Base-by-base conservation (phyloP, 306 rosid species). In the Quercus agrifolia region DNA sequence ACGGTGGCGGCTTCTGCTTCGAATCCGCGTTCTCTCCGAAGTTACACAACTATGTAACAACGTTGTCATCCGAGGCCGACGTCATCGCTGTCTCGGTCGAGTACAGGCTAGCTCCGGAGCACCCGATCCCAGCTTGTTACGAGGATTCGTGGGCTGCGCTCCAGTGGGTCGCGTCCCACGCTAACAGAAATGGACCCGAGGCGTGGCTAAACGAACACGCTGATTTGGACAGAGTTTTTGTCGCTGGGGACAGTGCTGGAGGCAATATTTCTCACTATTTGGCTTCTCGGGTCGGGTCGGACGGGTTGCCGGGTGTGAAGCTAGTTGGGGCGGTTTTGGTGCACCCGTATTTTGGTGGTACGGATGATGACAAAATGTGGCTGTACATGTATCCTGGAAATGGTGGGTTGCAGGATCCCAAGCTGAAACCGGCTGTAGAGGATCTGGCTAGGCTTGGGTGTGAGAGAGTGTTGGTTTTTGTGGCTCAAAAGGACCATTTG, bases 1-100 rank as follows among this genome's bases (percentile, higher is more conserved):
- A 84, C 38, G 90, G 90, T 1, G 90, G 46, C 12, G 88, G 74
- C 0, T 87, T 87, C 78, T 82, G 85, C 56, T 33, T 82, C 19
- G 64, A 21, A 12, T 84, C 90, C 4, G 83, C 90, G 15, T 87
- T 85, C 61, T n/a, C 14, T 41, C 23, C 68, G 0, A 13, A 1
- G 6, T 82, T 54, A 73, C 83, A 87, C 66, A 33, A 55, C 51
- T 70, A 69, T 18, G 86, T 84, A 35, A 30, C 74, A 28, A 51
- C 83, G 30, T 31, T 84, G 10, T 80, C 59, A 13, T 74, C 71
- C 54, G 10, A 70, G 31, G 75, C 76, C 1, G 57, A 75, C 33
- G 75, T 56, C 8, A 57, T 83, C 8, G 81, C 79, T 25, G 70
- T 83, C 67, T 83, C 84, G 1, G 84, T 83, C 0, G 70, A 75